Base-by-base conservation (phyloP, 306 rosid genomes). In the Morella rubra region DNA sequence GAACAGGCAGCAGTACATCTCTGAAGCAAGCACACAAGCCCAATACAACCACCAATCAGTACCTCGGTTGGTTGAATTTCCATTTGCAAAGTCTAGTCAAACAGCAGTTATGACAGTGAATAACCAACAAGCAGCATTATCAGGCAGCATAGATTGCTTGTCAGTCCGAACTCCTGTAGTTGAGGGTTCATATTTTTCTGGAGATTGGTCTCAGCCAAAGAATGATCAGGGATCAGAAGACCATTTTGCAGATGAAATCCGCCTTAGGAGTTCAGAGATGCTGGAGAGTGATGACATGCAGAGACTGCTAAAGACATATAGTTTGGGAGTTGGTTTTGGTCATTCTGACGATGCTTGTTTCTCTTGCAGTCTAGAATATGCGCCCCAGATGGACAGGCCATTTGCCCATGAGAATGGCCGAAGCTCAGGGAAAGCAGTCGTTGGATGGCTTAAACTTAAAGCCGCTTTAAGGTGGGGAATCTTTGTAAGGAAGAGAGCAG, bases 381-480 rank as follows among this genome's bases (percentile, higher is more conserved):
- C 87, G 45, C 88, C 95, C 69, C 94, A 71, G 55, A 65, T 84
- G 86, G 83, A 76, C 71, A 84, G 75, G 76, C 37, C 85, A 13
- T 77, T 81, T 19, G 44, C 64, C 7, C 86, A 82, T 72, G 94
- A 90, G 77, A 81, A 53, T 12, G 82, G 83, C 0, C 87, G 73
- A 81, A 61, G 87, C 69, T 89, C 95, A 0, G 98, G 98, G 14
- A 90, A 88, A 41, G 98, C 96, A 40, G 93, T 88, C 45, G 88
- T 93, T 9, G 98, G 98, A 62, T 93, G 98, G 98, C 93, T 94
- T 71, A 90, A 92, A 86, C 93, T 93, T 61, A 93, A 88, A 85
- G 98, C 96, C 5, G 98, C 96, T 40, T 85, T 93, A 67, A 89
- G 98, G 69, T 93, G 98, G 98, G 98, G 98, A 15, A 91, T 93